Evolutionary conservation across 2,329 filamentous ascomycete genomes (phyloP).

Genomic region (Exophiala phaeomuriformis): DNA sequence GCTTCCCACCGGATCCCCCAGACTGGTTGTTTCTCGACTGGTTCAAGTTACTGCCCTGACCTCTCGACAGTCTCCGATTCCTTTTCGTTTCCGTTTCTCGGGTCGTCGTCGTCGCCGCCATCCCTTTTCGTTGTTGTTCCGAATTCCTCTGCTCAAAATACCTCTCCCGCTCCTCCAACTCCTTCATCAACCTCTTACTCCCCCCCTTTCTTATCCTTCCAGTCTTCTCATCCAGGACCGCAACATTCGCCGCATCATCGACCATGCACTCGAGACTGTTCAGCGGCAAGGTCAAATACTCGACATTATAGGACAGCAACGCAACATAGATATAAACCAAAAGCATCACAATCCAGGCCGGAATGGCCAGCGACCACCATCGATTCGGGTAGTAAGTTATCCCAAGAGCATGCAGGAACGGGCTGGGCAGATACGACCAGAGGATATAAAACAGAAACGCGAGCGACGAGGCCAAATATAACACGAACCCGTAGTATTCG

Average conservation of each 20-base stretch:
- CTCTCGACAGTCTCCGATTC: too few relatives aligned
- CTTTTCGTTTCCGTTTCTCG: slow-evolving; percentile 17
- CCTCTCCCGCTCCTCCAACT: slow-evolving; percentile 17
- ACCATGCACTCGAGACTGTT: slow-evolving; percentile 79
- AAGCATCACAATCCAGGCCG: slow-evolving; percentile 79
- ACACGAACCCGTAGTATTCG: slow-evolving; percentile 97
- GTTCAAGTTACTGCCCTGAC: too few relatives aligned
- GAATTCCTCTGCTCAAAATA: slow-evolving; percentile 35
- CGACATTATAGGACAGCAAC: slow-evolving; percentile 81
- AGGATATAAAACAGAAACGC: slow-evolving; percentile 66
- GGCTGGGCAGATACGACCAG: slow-evolving; percentile 87
- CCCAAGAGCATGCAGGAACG: slow-evolving; percentile 83
- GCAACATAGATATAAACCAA: slow-evolving; percentile 92
- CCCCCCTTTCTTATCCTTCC: slow-evolving; percentile 49
- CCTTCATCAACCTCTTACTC: slow-evolving; percentile 30
- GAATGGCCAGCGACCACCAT: slow-evolving; percentile 94
- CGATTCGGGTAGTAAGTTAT: slow-evolving; percentile 96
- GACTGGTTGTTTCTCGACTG: too few relatives aligned
- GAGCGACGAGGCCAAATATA: slow-evolving; percentile 82
- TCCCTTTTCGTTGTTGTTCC: slow-evolving; percentile 36
- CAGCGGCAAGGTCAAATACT: slow-evolving; percentile 76
- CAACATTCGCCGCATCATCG: slow-evolving; percentile 80
- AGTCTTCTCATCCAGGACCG: slow-evolving; percentile 63
- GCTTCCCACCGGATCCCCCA: too few relatives aligned
- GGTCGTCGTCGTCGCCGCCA: too few relatives aligned